Conservation (phyloP, 1,139 yeast species). For the Lodderomyces theae region DNA sequence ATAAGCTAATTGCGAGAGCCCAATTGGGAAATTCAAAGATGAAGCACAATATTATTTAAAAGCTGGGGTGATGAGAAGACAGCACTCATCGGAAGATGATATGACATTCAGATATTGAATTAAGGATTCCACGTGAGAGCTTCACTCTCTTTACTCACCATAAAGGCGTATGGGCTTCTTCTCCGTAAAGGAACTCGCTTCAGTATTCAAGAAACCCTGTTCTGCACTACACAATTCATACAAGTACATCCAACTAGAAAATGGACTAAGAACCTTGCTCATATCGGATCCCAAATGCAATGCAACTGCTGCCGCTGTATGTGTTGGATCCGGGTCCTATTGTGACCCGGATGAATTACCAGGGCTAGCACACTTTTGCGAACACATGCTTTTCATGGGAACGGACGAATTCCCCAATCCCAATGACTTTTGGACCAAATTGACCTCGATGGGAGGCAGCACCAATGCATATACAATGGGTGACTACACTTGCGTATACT, state of each 20-base stretch:
- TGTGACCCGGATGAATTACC: conserved; percentile 53
- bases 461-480: conserved; percentile 68
- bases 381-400: conserved; percentile 63
- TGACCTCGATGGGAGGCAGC: conserved; percentile 51
- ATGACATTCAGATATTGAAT: neutral
- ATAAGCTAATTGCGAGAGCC: conserved; percentile 9
- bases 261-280: conserved; percentile 51
- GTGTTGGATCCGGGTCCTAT: conserved; percentile 63
- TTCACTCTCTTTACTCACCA: neutral
- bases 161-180: conserved; percentile 14
- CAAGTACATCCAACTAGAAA: conserved; percentile 41
- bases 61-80: too few relatives aligned
- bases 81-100: too few relatives aligned
- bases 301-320: conserved; percentile 40
- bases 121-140: too few relatives aligned
- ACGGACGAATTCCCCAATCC: conserved; percentile 53
- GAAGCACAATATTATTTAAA: neutral
- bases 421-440: conserved; percentile 39
- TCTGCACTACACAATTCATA: conserved; percentile 35
- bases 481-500: conserved; percentile 58
- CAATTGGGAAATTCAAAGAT: conserved; percentile 9
- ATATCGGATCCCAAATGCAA: conserved; percentile 57
- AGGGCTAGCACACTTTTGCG: conserved; percentile 75
- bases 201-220: conserved; percentile 30
- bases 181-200: conserved; percentile 17